These are phyloP conservation scores for Fusarium bulbicola DNA, from an alignment of 2,329 filamentous ascomycete genomes.

Conservation along the genomic window DNA sequence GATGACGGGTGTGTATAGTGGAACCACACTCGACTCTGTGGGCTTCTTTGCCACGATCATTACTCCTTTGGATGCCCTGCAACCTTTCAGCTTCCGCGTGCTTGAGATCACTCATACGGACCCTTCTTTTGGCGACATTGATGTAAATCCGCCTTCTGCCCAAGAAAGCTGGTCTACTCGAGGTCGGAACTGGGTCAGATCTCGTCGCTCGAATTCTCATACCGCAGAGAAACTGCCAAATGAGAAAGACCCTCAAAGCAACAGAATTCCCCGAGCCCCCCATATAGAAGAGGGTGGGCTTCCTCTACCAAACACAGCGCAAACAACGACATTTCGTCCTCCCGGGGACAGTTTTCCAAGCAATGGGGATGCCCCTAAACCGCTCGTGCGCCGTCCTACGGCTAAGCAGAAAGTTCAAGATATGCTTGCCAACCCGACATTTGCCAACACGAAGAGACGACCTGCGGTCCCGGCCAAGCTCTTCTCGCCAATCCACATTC, in stretches of 20 bases:
- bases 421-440: conserved; percentile 54
- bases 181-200: conserved; percentile 18
- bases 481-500: conserved; percentile 62
- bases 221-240: not conserved
- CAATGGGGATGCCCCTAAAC: conserved; percentile 18
- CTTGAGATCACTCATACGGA: conserved; percentile 58
- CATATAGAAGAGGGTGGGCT: conserved; percentile 18
- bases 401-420: conserved; percentile 54
- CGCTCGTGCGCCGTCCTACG: conserved; percentile 45
- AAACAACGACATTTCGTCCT: conserved; percentile 10
- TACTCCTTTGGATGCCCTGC: conserved; percentile 61
- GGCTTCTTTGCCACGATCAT: conserved; percentile 71
- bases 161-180: conserved; percentile 15
- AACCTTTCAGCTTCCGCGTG: conserved; percentile 59
- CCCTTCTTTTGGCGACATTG: conserved; percentile 20
- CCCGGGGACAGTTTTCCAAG: not conserved
- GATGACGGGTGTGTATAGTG: conserved; percentile 67
- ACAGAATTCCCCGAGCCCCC: conserved; percentile 18
- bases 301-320: conserved; percentile 12
- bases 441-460: conserved; percentile 48
- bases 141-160: conserved; percentile 1
- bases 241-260: not conserved
- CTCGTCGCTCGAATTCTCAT: not conserved
- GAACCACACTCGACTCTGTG: conserved; percentile 62
- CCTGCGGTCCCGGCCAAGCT: conserved; percentile 59